Evolutionary conservation across 2,329 filamentous ascomycete genomes (phyloP), one percentile per base, ranked within the genome.

Genomic region (Chrysosphaeria jannelii): DNA sequence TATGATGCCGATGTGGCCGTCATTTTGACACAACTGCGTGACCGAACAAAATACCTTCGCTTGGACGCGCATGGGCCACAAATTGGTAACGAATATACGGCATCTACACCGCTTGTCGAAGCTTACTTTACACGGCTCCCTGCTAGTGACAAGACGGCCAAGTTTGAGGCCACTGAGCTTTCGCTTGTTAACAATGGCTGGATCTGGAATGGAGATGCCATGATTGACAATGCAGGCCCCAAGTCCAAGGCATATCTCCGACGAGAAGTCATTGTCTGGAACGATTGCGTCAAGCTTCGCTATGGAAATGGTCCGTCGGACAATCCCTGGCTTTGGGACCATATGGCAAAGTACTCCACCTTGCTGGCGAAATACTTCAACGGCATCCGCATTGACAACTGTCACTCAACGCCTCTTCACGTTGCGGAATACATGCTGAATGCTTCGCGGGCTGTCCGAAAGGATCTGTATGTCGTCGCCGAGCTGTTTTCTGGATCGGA

Each of bases 171-270:
- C 2, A 67, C 68, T 27, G 68, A 78, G 20, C 53, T 89, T 21
- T 74, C 75, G 3, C 48, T 97, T 24, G 79, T 68, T 19, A 93
- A 93, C 45, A 97, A 97, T 38, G 85, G 85, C 20, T 97, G 85
- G 85, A 79, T 97, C 6, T 97, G 85, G 85, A 81, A 75, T 28
- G 81, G 81, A 5, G 88, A 93, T 45, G 81, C 85, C 2, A 58
- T 93, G 44, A 57, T 75, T 20, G 85, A 97, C 46, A 85, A 93
- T 37, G 85, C 85, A 14, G 88, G 88, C 0, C 70, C 78, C 0
- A 53, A 72, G 22, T 90, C 81, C 6, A 66, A 68, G 26, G 78
- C 81, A n/a, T 97, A 97, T 38, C 57, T 97, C n/a, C 63, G 76
- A 24, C 63, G 85, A 33, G 78, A 97, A 43, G 76, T 97, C 29